Evolutionary conservation across 805 yeast genomes (phyloP).

Genomic region (Sungouiella thailandica): DNA sequence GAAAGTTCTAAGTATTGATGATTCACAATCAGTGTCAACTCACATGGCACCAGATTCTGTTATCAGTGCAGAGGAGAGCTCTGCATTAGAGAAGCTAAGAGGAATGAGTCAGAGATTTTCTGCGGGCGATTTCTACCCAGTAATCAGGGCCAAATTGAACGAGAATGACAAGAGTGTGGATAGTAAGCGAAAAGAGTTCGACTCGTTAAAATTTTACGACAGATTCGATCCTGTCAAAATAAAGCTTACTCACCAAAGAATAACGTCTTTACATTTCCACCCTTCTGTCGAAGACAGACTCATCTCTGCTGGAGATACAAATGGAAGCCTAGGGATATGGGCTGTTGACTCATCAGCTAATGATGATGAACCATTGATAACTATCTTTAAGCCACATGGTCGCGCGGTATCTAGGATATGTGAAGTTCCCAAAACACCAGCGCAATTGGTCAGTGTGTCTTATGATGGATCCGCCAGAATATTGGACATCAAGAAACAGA

Average conservation of each 20-base stretch:
- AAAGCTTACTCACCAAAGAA: constrained; percentile 65
- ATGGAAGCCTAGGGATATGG: constrained; percentile 89
- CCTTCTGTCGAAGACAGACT: constrained; percentile 61
- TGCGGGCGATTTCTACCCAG: constrained; percentile 67
- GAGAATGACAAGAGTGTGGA: constrained; percentile 40
- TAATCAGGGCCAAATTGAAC: constrained; percentile 29
- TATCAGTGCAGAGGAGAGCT: constrained; percentile 23
- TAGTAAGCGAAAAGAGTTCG: constrained; percentile 38
- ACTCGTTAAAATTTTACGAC: constrained; percentile 45
- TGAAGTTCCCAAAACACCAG: constrained; percentile 44
- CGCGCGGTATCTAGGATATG: constrained; percentile 63
- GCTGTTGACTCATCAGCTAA: constrained; percentile 50
- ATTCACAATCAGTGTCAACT: not conserved
- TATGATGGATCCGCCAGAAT: constrained; percentile 85
- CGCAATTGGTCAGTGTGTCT: constrained; percentile 62
- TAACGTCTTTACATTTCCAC: constrained; percentile 72
- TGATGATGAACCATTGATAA: constrained; percentile 45
- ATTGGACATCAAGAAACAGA: constrained; percentile 59
- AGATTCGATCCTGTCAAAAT: constrained; percentile 65
- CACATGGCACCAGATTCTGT: too few relatives aligned
- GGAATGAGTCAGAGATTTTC: constrained; percentile 51
- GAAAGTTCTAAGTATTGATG: not conserved
- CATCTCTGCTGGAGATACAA: constrained; percentile 81
- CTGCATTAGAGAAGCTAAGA: constrained; percentile 24
- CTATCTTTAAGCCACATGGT: constrained; percentile 70